Percentiles rank a stretch among this genome's conserved stretches.
phyloP scores from a whole-genome alignment of 2,329 filamentous ascomycete genomes.

The Aspergillus sergii region DNA sequence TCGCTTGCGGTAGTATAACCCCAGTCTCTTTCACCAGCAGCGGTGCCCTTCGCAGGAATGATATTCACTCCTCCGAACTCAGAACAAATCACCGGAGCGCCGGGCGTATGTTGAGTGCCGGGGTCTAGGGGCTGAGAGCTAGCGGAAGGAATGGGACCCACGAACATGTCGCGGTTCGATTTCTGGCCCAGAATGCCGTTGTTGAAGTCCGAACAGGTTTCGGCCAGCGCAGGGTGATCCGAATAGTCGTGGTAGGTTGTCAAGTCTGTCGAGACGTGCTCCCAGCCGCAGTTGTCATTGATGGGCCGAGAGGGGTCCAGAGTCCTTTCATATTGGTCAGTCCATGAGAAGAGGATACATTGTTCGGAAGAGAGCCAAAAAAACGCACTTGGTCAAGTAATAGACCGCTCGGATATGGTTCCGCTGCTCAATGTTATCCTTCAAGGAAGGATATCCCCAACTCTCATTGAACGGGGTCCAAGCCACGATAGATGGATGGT shows the following conservation, averaged over 20 bases:
- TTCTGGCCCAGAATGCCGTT: slow-evolving; percentile 56
- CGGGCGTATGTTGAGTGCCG: slow-evolving; percentile 55
- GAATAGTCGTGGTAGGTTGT: slow-evolving; percentile 71
- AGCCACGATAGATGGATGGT: slow-evolving; percentile 64
- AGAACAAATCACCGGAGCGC: slow-evolving; percentile 65
- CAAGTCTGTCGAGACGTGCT: slow-evolving; percentile 66
- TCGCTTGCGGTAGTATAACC: slow-evolving; percentile 69
- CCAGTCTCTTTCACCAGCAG: slow-evolving; percentile 58
- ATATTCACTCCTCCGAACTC: slow-evolving; percentile 73
- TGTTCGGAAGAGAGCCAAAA: not conserved
- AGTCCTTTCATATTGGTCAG: slow-evolving; percentile 33
- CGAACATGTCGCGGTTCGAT: slow-evolving; percentile 58
- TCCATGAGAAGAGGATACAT: not conserved
- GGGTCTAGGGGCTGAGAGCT: slow-evolving; percentile 41
- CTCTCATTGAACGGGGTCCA: slow-evolving; percentile 69
- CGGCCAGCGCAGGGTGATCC: slow-evolving; percentile 58
- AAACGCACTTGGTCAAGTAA: slow-evolving; percentile 60
- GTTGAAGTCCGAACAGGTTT: slow-evolving; percentile 57
- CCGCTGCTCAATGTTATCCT: slow-evolving; percentile 59
- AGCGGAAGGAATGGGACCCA: slow-evolving; percentile 44
- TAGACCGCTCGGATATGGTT: slow-evolving; percentile 67
- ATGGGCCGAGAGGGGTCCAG: slow-evolving; percentile 66
- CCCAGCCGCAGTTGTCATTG: slow-evolving; percentile 74
- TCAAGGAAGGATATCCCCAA: slow-evolving; percentile 66
- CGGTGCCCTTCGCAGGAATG: slow-evolving; percentile 47